Percentiles rank a stretch among this genome's conserved stretches.
Conservation (phyloP, 2,329 filamentous ascomycete species). For the Stachybotrys elegans region DNA sequence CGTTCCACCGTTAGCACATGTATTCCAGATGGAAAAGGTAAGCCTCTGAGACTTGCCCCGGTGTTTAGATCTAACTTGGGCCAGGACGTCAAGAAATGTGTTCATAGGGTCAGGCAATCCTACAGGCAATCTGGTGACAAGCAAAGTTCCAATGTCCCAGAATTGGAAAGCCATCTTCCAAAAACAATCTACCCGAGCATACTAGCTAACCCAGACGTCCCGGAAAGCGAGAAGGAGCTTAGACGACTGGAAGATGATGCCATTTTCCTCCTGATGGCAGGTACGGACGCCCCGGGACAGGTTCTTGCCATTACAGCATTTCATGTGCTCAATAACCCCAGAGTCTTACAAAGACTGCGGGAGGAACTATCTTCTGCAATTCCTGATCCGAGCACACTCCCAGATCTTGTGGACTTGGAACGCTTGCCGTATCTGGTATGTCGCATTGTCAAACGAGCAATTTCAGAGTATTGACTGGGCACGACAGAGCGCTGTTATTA, state of each 20-base stretch:
- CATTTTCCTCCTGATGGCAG: not conserved
- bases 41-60: not conserved
- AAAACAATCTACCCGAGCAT: not conserved
- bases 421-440: not conserved
- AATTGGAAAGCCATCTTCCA: not conserved
- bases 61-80: not conserved
- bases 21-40: not conserved
- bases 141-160: not conserved
- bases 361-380: constrained; percentile 1
- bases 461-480: not conserved
- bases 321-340: not conserved
- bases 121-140: not conserved
- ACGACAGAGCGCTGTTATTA: not conserved
- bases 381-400: not conserved
- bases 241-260: not conserved
- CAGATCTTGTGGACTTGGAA: not conserved
- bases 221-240: not conserved
- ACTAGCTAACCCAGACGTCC: not conserved
- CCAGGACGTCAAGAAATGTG: not conserved
- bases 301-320: not conserved
- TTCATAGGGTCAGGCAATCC: not conserved
- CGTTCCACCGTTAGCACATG: not conserved
- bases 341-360: not conserved
- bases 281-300: not conserved
- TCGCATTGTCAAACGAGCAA: not conserved